These are phyloP conservation scores for Cyclotella choctawhatcheeana DNA, from an alignment of 108 stramenopile genomes.

Conservation along the genomic window DNA sequence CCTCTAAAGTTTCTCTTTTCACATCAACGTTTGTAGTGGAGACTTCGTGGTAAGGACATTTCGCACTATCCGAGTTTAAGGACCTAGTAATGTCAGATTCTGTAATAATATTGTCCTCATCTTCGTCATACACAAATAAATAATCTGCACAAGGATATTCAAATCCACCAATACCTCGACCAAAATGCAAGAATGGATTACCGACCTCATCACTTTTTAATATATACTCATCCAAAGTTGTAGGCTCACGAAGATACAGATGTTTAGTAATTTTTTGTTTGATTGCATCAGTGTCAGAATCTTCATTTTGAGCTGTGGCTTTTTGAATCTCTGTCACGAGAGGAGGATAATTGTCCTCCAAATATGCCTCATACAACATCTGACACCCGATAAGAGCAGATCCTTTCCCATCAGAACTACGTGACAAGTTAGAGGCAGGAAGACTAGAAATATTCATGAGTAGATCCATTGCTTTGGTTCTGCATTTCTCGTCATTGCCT, in stretches of 20 bases:
- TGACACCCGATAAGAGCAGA: constrained; percentile 41
- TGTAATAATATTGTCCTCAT: constrained; percentile 39
- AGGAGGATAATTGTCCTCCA: constrained; percentile 44
- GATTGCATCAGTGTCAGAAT: constrained; percentile 11
- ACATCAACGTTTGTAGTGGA: constrained; percentile 19
- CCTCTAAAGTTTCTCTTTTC: constrained; percentile 65
- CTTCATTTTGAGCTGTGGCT: constrained; percentile 10
- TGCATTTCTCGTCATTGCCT: constrained; percentile 1
- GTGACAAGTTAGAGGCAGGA: not conserved
- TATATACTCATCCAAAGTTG: constrained; percentile 29
- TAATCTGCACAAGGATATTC: constrained; percentile 43
- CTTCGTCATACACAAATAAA: constrained; percentile 49
- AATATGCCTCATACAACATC: constrained; percentile 48
- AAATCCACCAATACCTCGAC: constrained; percentile 34
- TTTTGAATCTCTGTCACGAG: constrained; percentile 7
- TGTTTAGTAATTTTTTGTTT: constrained; percentile 33
- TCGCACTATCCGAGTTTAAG: not conserved
- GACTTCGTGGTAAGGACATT: constrained; percentile 26
- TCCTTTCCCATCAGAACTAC: constrained; percentile 15
- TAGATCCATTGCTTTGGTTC: constrained; percentile 28
- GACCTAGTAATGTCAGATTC: constrained; percentile 10
- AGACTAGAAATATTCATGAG: constrained; percentile 19
- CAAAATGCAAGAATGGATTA: constrained; percentile 24
- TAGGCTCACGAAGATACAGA: constrained; percentile 34
- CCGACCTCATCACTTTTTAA: constrained; percentile 28